Evolutionary conservation across 805 yeast species (phyloP).

Genomic region (Saccharomycopsis sp.): DNA sequence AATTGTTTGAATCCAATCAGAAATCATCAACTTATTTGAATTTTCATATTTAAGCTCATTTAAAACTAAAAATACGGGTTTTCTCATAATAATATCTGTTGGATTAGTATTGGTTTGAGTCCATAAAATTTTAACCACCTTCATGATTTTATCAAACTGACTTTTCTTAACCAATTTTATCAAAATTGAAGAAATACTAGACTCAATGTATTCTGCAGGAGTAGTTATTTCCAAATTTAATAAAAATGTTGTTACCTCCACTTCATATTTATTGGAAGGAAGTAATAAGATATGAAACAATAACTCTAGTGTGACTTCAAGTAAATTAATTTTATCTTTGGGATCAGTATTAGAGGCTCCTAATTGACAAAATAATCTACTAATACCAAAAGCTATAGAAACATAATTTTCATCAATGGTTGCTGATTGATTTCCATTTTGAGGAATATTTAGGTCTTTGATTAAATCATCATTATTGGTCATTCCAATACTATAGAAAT

Average conservation of each 20-base stretch:
- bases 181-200: conserved; percentile 53
- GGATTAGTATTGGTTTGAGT: conserved; percentile 38
- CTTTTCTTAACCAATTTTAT: conserved; percentile 26
- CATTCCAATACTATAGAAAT: conserved; percentile 4
- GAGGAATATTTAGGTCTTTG: too few relatives aligned
- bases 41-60: conserved; percentile 41
- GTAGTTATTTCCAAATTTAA: conserved; percentile 49
- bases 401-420: conserved; percentile 14
- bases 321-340: conserved; percentile 28
- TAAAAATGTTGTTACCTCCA: conserved; percentile 57
- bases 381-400: conserved; percentile 33
- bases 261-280: conserved; percentile 47
- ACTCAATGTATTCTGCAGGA: conserved; percentile 53
- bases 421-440: too few relatives aligned
- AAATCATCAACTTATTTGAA: conserved; percentile 32
- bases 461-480: background rate
- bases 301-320: conserved; percentile 32
- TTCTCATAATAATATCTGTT: conserved; percentile 36
- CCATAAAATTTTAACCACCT: conserved; percentile 44
- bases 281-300: conserved; percentile 48
- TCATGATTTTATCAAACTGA: conserved; percentile 30
- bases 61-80: conserved; percentile 57
- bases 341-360: too few relatives aligned
- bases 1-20: conserved; percentile 38
- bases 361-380: conserved; percentile 33